Conservation (phyloP, 2,329 filamentous ascomycete species). For the Botrytis aclada region DNA sequence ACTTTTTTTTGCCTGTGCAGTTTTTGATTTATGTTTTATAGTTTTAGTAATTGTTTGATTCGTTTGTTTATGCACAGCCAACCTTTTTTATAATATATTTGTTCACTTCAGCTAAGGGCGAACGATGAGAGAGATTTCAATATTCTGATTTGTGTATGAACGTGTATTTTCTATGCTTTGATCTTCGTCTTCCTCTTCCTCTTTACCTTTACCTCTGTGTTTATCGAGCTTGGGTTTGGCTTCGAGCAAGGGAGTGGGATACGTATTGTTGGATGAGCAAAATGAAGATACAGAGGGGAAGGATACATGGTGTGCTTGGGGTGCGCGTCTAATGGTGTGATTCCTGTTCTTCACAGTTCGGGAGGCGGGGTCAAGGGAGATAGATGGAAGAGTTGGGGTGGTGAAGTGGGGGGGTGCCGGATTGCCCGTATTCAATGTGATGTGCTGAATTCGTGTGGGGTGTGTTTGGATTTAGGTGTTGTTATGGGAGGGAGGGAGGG, state of each 20-base stretch:
- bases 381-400: background rate
- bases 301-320: background rate
- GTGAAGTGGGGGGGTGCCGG: background rate
- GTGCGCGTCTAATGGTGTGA: background rate
- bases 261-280: background rate
- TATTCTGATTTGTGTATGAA: background rate
- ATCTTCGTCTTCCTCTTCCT: background rate
- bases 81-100: background rate
- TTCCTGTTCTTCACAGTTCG: background rate
- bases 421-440: background rate
- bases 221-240: background rate
- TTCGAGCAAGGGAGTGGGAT: background rate
- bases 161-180: background rate
- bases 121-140: background rate
- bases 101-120: background rate
- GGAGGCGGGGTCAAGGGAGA: background rate
- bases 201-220: background rate
- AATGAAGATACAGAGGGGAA: background rate
- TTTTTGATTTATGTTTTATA: background rate
- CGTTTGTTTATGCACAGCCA: background rate
- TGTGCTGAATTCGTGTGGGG: background rate
- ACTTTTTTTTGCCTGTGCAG: conserved; percentile 12
- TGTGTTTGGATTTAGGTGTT: background rate
- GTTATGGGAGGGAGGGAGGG: too few relatives aligned
- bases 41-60: conserved; percentile 3